Evolutionary conservation across 2,329 filamentous ascomycete species (phyloP).

Genomic region (Helminthosporium solani): DNA sequence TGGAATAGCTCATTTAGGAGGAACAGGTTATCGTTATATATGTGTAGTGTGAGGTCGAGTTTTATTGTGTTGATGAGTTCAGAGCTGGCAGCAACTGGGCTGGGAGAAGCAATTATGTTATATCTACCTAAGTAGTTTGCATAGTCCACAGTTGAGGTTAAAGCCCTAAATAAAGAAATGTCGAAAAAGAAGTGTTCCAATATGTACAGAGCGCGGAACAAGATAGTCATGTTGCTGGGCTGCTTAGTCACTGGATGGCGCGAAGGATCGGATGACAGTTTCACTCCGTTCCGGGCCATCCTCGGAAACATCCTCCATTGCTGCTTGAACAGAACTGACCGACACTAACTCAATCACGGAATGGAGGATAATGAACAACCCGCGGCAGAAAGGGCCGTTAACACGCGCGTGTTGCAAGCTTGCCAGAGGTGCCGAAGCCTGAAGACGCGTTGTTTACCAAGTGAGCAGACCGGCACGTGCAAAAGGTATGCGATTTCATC

Average conservation of each 20-base stretch:
- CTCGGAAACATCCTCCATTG: background rate
- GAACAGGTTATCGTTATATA: too few species aligned
- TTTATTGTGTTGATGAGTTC: too few species aligned
- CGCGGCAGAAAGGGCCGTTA: slow-evolving; percentile 11
- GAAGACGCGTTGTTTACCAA: slow-evolving; percentile 38
- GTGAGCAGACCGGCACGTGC: slow-evolving; percentile 28
- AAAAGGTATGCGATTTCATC: slow-evolving; percentile 23
- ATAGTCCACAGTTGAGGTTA: too few species aligned
- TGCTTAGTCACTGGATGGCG: slow-evolving; percentile 3
- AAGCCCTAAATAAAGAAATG: too few species aligned
- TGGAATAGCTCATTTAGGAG: background rate
- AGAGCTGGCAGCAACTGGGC: too few species aligned
- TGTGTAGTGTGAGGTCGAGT: too few species aligned
- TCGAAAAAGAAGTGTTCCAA: too few species aligned
- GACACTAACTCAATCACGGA: slow-evolving; percentile 3
- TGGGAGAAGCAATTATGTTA: too few species aligned
- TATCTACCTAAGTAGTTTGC: too few species aligned
- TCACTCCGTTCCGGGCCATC: slow-evolving; percentile 3
- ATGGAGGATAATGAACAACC: slow-evolving; percentile 30
- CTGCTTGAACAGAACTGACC: background rate
- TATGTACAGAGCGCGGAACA: too few species aligned
- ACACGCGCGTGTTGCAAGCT: slow-evolving; percentile 29
- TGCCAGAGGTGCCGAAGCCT: slow-evolving; percentile 37
- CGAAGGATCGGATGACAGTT: slow-evolving; percentile 2
- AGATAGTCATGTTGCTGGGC: too few species aligned